Evolutionary conservation across 768 basidiomycete species (phyloP).

Genomic region (Russula olivacea): DNA sequence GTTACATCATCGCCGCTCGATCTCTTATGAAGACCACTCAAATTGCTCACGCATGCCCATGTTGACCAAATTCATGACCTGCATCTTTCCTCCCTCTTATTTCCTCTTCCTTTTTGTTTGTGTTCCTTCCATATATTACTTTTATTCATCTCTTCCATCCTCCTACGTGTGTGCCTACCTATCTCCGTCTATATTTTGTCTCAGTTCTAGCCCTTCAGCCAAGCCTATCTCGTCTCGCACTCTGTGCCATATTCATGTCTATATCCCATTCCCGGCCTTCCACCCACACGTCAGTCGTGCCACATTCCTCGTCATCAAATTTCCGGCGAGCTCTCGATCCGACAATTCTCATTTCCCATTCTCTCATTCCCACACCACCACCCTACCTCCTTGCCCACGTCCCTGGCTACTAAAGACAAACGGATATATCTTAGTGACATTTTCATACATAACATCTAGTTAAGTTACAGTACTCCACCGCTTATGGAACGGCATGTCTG

Average conservation of each 20-base stretch:
- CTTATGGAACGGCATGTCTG: not conserved
- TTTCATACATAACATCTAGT: not conserved
- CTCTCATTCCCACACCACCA: not conserved
- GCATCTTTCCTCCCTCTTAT: constrained; percentile 11
- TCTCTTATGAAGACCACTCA: constrained; percentile 20
- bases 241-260: constrained; percentile 14
- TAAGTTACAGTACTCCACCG: not conserved
- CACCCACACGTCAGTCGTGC: not conserved
- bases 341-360: not conserved
- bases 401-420: not conserved
- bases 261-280: constrained; percentile 9
- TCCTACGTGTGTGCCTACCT: not conserved
- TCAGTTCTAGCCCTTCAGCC: constrained; percentile 15
- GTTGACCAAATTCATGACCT: constrained; percentile 16
- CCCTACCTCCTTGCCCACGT: not conserved
- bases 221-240: constrained; percentile 12
- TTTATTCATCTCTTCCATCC: not conserved
- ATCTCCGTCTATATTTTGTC: constrained; percentile 19
- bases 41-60: constrained; percentile 13
- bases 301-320: not conserved
- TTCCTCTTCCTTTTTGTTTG: not conserved
- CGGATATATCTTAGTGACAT: constrained; percentile 4
- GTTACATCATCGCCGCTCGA: constrained; percentile 15
- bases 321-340: not conserved
- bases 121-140: not conserved